These are phyloP conservation scores for Olyra latifolia DNA, from an alignment of 176 grass and related monocot genomes.

Conservation along the genomic window DNA sequence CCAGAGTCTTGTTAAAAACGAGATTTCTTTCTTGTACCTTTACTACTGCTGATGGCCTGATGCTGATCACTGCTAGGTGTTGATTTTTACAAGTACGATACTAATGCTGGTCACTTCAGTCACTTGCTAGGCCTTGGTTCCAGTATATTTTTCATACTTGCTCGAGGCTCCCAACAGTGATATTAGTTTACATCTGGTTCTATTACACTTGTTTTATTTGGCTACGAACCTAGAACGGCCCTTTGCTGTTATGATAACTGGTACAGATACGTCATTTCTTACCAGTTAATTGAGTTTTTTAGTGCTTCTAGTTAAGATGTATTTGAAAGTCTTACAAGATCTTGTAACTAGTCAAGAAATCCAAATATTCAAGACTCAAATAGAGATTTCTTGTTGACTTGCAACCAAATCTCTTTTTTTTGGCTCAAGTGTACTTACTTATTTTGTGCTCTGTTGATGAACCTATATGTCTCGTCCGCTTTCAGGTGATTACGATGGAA, in stretches of 20 bases:
- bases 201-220: slow-evolving; percentile 5
- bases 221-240: background rate
- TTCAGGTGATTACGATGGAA: slow-evolving; percentile 64
- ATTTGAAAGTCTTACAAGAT: background rate
- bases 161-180: background rate
- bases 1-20: slow-evolving; percentile 14
- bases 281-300: background rate
- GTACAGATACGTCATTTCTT: background rate
- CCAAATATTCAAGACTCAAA: background rate
- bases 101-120: background rate
- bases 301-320: background rate
- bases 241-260: background rate
- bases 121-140: slow-evolving; percentile 10
- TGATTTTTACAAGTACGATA: background rate
- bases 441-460: background rate
- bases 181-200: slow-evolving; percentile 1
- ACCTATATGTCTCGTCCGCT: background rate
- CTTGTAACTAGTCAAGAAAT: background rate
- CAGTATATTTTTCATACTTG: background rate
- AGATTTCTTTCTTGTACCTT: background rate
- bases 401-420: slow-evolving; percentile 15
- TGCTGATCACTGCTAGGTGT: background rate
- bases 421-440: background rate
- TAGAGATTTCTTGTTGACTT: background rate
- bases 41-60: background rate